These are phyloP conservation scores for Gleditsia sinensis DNA, from an alignment of 306 rosid genomes.

Conservation along the genomic window DNA sequence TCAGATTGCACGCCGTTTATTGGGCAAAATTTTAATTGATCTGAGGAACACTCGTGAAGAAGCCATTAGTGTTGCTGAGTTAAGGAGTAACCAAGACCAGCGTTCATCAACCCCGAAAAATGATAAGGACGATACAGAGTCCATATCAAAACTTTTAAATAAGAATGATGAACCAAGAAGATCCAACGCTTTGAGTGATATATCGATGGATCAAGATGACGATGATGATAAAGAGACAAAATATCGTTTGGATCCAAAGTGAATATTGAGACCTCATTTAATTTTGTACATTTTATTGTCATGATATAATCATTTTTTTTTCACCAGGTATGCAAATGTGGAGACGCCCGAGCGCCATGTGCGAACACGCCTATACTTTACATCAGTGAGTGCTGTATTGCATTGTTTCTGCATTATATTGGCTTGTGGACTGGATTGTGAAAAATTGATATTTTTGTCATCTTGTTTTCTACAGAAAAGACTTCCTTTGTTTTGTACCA, in stretches of 20 bases:
- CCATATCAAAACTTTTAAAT: conserved; percentile 47
- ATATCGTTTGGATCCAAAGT: conserved; percentile 99
- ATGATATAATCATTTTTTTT: conserved; percentile 29
- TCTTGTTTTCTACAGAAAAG: background rate
- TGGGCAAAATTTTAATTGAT: conserved; percentile 95
- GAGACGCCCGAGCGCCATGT: conserved; percentile 96
- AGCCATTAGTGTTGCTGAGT: conserved; percentile 87
- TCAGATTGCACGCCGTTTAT: conserved; percentile 93
- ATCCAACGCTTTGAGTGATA: conserved; percentile 49
- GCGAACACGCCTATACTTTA: conserved; percentile 95
- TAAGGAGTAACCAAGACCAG: conserved; percentile 68
- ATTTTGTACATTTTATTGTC: conserved; percentile 17
- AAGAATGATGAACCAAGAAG: conserved; percentile 74
- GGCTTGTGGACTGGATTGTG: conserved; percentile 13
- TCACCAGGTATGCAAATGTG: conserved; percentile 92
- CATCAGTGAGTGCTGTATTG: conserved; percentile 72
- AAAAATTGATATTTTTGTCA: background rate
- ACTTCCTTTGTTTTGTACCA: background rate
- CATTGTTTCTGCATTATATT: conserved; percentile 6
- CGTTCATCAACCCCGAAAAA: conserved; percentile 30
- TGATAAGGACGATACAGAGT: conserved; percentile 67
- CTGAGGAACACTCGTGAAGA: conserved; percentile 95
- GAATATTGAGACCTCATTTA: conserved; percentile 22
- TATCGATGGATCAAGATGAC: conserved; percentile 83
- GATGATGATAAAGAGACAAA: conserved; percentile 92